A percentile compares a stretch with the other conserved stretches of the same genome.
Evolutionary conservation across 352 stramenopile genomes (phyloP).

Genomic region (Globisporangium spinosum): DNA sequence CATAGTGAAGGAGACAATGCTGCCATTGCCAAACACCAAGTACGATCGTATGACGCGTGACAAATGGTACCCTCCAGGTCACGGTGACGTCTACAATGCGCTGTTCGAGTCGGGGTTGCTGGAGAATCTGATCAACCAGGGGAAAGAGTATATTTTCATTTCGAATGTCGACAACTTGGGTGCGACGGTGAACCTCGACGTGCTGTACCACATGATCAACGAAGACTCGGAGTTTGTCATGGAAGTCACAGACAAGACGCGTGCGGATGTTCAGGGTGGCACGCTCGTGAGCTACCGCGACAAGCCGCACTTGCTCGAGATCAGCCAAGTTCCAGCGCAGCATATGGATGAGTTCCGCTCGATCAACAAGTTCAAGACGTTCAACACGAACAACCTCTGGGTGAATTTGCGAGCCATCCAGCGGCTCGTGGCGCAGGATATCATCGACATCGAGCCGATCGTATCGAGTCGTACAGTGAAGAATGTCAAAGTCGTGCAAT

Average conservation of each 20-base stretch:
- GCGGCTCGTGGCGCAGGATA: conserved; percentile 92
- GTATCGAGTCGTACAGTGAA: conserved; percentile 94
- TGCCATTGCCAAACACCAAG: conserved; percentile 84
- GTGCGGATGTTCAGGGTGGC: conserved; percentile 89
- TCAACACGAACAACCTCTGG: conserved; percentile 99
- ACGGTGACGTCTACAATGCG: conserved; percentile 98
- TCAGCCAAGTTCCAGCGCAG: conserved; percentile 94
- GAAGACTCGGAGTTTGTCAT: conserved; percentile 98
- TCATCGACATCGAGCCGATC: conserved; percentile 97
- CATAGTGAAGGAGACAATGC: conserved; percentile 88
- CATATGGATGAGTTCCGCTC: conserved; percentile 94
- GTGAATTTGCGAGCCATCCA: conserved; percentile 97
- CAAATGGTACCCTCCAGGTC: conserved; percentile 95
- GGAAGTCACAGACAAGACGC: conserved; percentile 95
- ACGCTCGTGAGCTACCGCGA: conserved; percentile 89
- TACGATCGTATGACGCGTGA: conserved; percentile 77
- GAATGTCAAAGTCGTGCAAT: conserved; percentile 92
- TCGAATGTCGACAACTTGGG: conserved; percentile 99
- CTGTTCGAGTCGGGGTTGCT: conserved; percentile 96
- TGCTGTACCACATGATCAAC: conserved; percentile 98
- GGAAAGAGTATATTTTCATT: conserved; percentile 99
- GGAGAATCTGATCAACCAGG: conserved; percentile 92
- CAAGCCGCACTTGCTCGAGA: conserved; percentile 96
- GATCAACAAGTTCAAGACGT: conserved; percentile 96
- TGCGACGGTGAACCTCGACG: conserved; percentile 95